Evolutionary conservation across 1,284 basidiomycete genomes (phyloP).

Genomic region (Puccinia novopanici): DNA sequence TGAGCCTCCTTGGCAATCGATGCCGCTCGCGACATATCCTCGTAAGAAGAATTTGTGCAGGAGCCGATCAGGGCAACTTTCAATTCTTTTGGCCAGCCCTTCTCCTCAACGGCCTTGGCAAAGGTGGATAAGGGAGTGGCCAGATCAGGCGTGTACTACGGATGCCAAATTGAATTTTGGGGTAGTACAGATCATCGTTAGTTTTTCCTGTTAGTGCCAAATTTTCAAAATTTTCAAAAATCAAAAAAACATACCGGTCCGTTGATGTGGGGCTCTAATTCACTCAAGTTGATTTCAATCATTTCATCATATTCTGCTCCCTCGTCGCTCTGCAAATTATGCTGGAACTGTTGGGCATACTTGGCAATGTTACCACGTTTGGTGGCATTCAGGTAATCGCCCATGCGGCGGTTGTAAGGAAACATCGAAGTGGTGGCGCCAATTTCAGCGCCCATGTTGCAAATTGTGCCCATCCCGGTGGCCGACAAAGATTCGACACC

Average conservation of each 20-base stretch:
- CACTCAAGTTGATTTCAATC: slow-evolving; percentile 91
- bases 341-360: slow-evolving; percentile 84
- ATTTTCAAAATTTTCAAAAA: not conserved
- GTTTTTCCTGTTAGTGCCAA: not conserved
- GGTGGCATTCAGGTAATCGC: slow-evolving; percentile 87
- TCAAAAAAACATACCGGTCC: slow-evolving; percentile 66
- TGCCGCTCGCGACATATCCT: slow-evolving; percentile 98
- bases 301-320: slow-evolving; percentile 89
- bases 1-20: slow-evolving; percentile 87
- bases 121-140: slow-evolving; percentile 80
- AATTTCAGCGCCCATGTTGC: slow-evolving; percentile 99
- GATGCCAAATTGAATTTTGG: slow-evolving; percentile 57
- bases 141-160: slow-evolving; percentile 73
- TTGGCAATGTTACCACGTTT: slow-evolving; percentile 83
- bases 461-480: slow-evolving; percentile 99
- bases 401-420: slow-evolving; percentile 97
- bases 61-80: slow-evolving; percentile 97
- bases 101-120: slow-evolving; percentile 85
- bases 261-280: slow-evolving; percentile 99
- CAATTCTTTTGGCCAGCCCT: slow-evolving; percentile 94
- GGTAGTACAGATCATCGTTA: not conserved
- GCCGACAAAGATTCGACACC: slow-evolving; percentile 95
- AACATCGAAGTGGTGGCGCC: slow-evolving; percentile 98
- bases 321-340: slow-evolving; percentile 88
- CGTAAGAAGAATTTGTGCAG: slow-evolving; percentile 99